Evolutionary conservation across 2,329 filamentous ascomycete genomes (phyloP), one percentile per base, ranked within the genome.

Genomic region (Trichoderma sp.): DNA sequence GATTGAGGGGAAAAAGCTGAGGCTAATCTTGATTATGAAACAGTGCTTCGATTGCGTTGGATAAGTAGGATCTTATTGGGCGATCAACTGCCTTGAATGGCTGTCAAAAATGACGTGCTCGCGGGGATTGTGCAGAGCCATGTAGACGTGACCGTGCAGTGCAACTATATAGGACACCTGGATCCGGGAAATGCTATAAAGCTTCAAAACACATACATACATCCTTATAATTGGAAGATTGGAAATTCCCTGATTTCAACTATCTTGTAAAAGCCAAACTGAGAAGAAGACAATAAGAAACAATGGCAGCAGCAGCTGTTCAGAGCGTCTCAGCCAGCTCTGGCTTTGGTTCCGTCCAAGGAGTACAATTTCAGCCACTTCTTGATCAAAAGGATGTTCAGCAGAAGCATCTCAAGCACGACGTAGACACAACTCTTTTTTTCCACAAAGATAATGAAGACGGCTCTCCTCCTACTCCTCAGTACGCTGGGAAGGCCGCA

Each of bases 401-500:
- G 21, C 58, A 70, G 29, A 58, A 35, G 61, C 56, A 69, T 10
- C 59, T 68, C 19, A 73, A 71, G 37, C 70, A 70, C 56, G 74
- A 81, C 33, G 79, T 83, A 4, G 72, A 74, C 4, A 77, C 81
- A 1, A 71, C 72, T 4, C 70, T 83, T 49, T 79, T 82, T 72
- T 83, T 79, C 73, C 78, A 77, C 72, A 78, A 81, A 69, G 78
- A 79, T 27, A 79, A 80, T 4, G 80, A 81, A 57, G 81, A 83
- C 65, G 82, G 81, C 40, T 79, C 80, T 2, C 77, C 78, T 4
- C 81, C 81, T 0, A 72, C 74, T 3, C 78, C 81, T 0, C 76
- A 75, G 5, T 81, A 80, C 62, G 71, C 77, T 10, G 76, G 77
- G 69, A 72, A 71, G 5, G 79, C 80, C 0, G 77, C 81, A 71